Percentiles rank a stretch among this genome's conserved stretches.
Conservation (phyloP, 257 asterid genomes). For the Solanum lycopersicoides region DNA sequence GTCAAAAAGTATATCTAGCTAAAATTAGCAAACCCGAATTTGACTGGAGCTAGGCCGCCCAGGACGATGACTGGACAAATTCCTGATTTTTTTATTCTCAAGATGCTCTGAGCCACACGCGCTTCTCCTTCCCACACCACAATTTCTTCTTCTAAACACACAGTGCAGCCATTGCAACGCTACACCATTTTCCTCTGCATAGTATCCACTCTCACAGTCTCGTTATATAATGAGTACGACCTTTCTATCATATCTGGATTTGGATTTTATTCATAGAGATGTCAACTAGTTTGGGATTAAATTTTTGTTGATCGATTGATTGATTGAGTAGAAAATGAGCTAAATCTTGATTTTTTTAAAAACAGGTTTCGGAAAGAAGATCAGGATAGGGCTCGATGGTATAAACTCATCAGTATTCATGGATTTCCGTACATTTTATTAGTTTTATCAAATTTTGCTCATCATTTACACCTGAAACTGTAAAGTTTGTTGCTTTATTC, state of each 20-base stretch:
- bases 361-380: constrained; percentile 10
- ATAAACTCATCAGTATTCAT: neutral
- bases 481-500: neutral
- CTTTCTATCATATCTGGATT: neutral
- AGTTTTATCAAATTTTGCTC: neutral
- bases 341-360: neutral
- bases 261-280: neutral
- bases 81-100: neutral
- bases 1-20: neutral
- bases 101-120: neutral
- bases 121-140: neutral
- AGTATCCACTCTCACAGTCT: neutral
- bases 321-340: neutral
- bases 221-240: neutral
- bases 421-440: neutral
- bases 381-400: constrained; percentile 8
- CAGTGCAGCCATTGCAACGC: neutral
- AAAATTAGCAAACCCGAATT: neutral
- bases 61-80: neutral
- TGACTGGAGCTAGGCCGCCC: neutral
- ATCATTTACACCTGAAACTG: neutral
- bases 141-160: neutral
- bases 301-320: neutral
- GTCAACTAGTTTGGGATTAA: neutral
- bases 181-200: neutral